Conservation (phyloP, 202 grass and related monocot genomes). For the Brachypodium distachyon region DNA sequence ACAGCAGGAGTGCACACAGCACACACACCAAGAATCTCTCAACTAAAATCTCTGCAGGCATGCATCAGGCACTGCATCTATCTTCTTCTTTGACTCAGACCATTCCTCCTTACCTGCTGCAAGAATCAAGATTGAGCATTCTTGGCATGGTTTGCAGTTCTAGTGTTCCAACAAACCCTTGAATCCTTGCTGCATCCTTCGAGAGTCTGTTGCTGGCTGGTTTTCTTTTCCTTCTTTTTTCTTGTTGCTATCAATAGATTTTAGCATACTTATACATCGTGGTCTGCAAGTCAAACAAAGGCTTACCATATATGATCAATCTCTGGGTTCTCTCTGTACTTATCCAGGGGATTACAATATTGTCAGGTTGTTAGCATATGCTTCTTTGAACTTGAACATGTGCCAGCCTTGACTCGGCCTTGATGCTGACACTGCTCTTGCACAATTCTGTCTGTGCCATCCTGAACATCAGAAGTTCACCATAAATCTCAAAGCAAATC, state of each 20-base stretch:
- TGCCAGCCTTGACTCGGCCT: neutral
- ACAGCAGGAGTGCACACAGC: too few species aligned
- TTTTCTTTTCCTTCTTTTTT: too few species aligned
- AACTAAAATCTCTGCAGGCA: too few species aligned
- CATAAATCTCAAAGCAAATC: too few species aligned
- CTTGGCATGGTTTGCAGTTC: slow-evolving; percentile 21
- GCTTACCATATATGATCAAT: neutral
- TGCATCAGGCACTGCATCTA: neutral
- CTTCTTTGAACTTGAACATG: neutral
- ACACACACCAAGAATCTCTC: slow-evolving; percentile 30
- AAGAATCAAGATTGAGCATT: neutral
- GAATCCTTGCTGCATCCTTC: neutral
- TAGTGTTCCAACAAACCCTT: neutral
- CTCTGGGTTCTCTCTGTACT: neutral
- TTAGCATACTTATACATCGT: slow-evolving; percentile 3
- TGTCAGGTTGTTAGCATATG: slow-evolving; percentile 5
- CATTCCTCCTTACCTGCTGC: slow-evolving; percentile 9
- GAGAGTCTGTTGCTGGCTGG: neutral
- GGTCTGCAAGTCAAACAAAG: slow-evolving; percentile 1
- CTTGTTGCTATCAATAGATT: neutral
- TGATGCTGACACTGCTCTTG: neutral
- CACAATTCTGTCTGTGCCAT: neutral
- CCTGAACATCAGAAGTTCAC: neutral
- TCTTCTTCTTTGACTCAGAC: neutral
- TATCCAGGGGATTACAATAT: slow-evolving; percentile 15